phyloP scores from a whole-genome alignment of 75 land plant species.

The Pseudotsuga menziesii region DNA sequence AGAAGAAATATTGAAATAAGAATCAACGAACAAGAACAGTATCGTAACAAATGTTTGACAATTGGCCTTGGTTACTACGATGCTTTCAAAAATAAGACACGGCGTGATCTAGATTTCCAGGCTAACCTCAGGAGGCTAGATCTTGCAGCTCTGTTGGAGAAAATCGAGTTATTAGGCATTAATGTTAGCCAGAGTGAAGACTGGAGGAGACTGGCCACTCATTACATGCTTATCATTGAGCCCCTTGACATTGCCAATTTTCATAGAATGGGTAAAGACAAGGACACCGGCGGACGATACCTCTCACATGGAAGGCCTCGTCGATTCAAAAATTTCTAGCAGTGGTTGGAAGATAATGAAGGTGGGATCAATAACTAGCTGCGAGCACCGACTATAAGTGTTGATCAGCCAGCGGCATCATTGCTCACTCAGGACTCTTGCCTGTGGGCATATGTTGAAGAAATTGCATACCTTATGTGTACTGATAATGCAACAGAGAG shows the following conservation, averaged over 20 bases:
- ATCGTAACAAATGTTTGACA: slow-evolving; percentile 15
- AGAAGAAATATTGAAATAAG: background rate
- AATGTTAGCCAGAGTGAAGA: slow-evolving; percentile 36
- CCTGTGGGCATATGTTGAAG: slow-evolving; percentile 64
- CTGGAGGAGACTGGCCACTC: slow-evolving; percentile 46
- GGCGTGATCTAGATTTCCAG: slow-evolving; percentile 31
- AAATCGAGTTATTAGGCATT: slow-evolving; percentile 54
- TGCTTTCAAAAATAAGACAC: slow-evolving; percentile 37
- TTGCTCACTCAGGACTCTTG: slow-evolving; percentile 58
- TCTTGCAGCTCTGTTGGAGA: slow-evolving; percentile 57
- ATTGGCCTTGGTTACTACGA: slow-evolving; percentile 52
- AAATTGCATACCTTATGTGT: background rate
- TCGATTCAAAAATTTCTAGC: slow-evolving; percentile 37
- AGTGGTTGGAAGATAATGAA: slow-evolving; percentile 42
- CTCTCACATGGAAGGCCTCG: slow-evolving; percentile 42
- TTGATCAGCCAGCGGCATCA: slow-evolving; percentile 9
- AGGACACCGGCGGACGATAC: slow-evolving; percentile 50
- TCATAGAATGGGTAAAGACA: slow-evolving; percentile 45
- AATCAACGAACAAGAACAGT: slow-evolving; percentile 18
- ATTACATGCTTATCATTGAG: slow-evolving; percentile 49
- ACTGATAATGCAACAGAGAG: too few relatives aligned
- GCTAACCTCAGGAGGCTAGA: slow-evolving; percentile 45
- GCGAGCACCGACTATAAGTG: slow-evolving; percentile 12
- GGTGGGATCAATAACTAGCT: slow-evolving; percentile 10
- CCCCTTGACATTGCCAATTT: slow-evolving; percentile 75